Conservation (phyloP, 2,329 filamentous ascomycete genomes). For the Fusarium drepaniforme region DNA sequence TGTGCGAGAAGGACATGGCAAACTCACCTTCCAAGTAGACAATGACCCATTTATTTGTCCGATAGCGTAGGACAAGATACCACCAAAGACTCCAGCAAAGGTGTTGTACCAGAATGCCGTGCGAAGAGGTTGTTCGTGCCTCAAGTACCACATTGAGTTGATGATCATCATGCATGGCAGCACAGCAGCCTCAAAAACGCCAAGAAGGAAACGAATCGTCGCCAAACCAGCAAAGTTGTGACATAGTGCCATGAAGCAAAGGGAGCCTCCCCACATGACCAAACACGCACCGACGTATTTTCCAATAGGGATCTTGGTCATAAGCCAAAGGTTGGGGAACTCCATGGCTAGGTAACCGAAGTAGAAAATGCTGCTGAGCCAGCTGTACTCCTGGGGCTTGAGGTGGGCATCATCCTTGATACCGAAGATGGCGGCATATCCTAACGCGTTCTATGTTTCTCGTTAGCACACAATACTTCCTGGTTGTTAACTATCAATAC, state of each 20-base stretch:
- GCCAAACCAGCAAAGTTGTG: constrained; percentile 39
- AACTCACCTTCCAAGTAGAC: constrained; percentile 17
- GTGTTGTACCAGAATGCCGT: constrained; percentile 47
- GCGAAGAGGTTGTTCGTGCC: constrained; percentile 44
- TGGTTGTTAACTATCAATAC: background rate
- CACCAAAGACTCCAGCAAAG: constrained; percentile 45
- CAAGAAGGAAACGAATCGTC: constrained; percentile 42
- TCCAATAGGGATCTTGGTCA: constrained; percentile 7
- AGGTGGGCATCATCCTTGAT: constrained; percentile 35
- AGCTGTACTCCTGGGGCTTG: constrained; percentile 67
- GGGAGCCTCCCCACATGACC: background rate
- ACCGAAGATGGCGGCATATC: constrained; percentile 23
- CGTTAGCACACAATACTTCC: background rate
- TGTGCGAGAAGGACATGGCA: too few relatives aligned
- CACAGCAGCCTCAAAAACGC: constrained; percentile 43
- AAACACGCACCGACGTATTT: background rate
- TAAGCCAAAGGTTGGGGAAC: constrained; percentile 52
- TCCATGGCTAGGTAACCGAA: constrained; percentile 61
- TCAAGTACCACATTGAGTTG: constrained; percentile 47
- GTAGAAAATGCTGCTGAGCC: constrained; percentile 63
- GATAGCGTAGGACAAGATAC: constrained; percentile 44
- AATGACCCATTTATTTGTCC: constrained; percentile 37
- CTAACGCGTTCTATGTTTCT: background rate
- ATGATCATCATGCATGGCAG: constrained; percentile 40
- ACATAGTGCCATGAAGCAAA: constrained; percentile 35